Evolutionary conservation across 805 yeast genomes (phyloP).

Genomic region (Saturnispora quitensis): DNA sequence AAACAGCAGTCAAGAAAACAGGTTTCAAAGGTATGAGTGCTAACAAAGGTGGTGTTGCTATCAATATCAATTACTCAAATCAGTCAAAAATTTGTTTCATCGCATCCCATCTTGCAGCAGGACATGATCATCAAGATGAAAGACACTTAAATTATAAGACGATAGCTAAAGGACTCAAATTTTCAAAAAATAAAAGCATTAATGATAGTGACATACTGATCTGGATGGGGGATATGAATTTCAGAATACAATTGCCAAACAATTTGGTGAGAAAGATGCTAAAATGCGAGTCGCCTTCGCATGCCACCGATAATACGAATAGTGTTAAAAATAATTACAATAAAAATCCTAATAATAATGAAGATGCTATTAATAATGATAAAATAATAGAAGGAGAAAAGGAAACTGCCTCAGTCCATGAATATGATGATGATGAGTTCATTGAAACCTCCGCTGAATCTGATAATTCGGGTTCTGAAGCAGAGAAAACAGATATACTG

Average conservation of each 20-base stretch:
- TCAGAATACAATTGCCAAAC: constrained; percentile 63
- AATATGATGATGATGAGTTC: background rate
- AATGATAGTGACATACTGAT: constrained; percentile 75
- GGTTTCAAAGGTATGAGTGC: constrained; percentile 90
- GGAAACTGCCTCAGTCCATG: background rate
- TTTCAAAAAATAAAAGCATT: constrained; percentile 48
- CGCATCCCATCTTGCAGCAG: constrained; percentile 90
- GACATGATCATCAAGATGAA: constrained; percentile 69
- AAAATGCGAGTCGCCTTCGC: constrained; percentile 1
- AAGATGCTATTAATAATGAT: background rate
- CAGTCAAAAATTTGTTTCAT: constrained; percentile 66
- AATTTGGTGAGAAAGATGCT: constrained; percentile 50
- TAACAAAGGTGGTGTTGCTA: constrained; percentile 50
- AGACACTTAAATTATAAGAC: constrained; percentile 82
- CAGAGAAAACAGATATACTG: background rate
- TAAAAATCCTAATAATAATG: background rate
- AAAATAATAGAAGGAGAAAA: background rate
- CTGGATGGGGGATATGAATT: constrained; percentile 94
- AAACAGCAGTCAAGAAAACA: constrained; percentile 73
- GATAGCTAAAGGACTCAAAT: constrained; percentile 58
- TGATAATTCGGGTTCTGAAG: background rate
- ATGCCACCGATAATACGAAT: background rate
- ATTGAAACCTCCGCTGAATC: background rate
- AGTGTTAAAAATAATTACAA: background rate
- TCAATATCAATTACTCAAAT: constrained; percentile 42